Conservation (phyloP, 164 flowering plant genomes). For the Liriodendron chinense region DNA sequence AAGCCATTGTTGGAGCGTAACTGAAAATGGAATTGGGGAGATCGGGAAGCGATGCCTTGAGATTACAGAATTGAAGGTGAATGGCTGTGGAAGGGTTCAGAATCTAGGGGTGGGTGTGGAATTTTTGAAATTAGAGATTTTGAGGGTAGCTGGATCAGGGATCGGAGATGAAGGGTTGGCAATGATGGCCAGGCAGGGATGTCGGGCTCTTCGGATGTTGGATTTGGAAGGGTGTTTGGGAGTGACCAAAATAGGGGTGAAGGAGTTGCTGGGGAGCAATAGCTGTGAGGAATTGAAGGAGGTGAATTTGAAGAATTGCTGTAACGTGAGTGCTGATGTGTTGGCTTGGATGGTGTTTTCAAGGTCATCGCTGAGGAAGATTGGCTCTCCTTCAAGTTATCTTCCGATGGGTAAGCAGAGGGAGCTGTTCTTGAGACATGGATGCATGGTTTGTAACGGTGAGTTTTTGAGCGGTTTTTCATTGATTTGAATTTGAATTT, state of each 20-base stretch:
- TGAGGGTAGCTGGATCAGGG: slow-evolving; percentile 24
- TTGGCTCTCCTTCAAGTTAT: slow-evolving; percentile 19
- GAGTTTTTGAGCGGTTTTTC: too few relatives aligned
- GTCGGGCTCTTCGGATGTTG: slow-evolving; percentile 30
- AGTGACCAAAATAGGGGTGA: slow-evolving; percentile 42
- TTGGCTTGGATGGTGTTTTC: slow-evolving; percentile 32
- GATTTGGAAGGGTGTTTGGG: slow-evolving; percentile 38
- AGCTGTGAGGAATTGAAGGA: slow-evolving; percentile 15
- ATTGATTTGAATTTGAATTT: too few relatives aligned
- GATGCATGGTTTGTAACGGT: slow-evolving; percentile 17
- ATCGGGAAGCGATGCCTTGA: slow-evolving; percentile 30
- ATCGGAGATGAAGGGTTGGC: slow-evolving; percentile 38
- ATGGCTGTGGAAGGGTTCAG: slow-evolving; percentile 21
- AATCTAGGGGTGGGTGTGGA: slow-evolving; percentile 18
- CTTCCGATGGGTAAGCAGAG: slow-evolving; percentile 11
- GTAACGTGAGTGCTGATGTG: slow-evolving; percentile 11
- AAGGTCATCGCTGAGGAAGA: slow-evolving; percentile 28
- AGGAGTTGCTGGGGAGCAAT: neutral
- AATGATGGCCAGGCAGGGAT: slow-evolving; percentile 24
- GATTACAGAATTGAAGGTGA: slow-evolving; percentile 35
- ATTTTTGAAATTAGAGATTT: slow-evolving; percentile 36
- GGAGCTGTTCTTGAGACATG: slow-evolving; percentile 28
- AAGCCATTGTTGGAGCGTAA: slow-evolving; percentile 29
- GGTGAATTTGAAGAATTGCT: slow-evolving; percentile 41
- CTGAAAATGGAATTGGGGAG: slow-evolving; percentile 35